These are phyloP conservation scores for Monosporascus sp. DNA, from an alignment of 2,329 filamentous ascomycete species.

Conservation along the genomic window DNA sequence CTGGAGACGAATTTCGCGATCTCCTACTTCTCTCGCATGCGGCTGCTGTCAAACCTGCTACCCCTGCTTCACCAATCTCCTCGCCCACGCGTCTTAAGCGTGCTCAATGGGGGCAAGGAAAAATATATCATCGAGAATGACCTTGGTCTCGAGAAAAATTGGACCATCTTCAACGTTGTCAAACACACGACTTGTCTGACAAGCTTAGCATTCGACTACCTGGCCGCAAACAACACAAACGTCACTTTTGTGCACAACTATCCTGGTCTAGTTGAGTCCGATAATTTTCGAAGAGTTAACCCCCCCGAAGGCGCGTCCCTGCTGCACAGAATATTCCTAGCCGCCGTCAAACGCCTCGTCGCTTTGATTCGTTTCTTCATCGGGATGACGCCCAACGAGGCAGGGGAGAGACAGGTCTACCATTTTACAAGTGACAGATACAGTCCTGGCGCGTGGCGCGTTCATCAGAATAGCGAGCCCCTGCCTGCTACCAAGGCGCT, in stretches of 20 bases:
- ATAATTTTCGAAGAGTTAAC: constrained; percentile 6
- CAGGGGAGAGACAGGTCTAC: constrained; percentile 24
- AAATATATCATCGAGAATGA: constrained; percentile 21
- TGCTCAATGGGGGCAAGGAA: constrained; percentile 27
- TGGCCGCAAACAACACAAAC: constrained; percentile 13
- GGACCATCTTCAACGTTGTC: constrained; percentile 12
- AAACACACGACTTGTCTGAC: constrained; percentile 23
- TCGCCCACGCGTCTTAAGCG: constrained; percentile 23
- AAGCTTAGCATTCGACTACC: constrained; percentile 24
- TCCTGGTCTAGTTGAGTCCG: constrained; percentile 24
- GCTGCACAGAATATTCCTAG: constrained; percentile 3
- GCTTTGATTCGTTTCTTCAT: constrained; percentile 11
- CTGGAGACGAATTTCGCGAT: constrained; percentile 23
- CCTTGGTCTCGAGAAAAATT: constrained; percentile 19
- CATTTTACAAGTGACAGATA: constrained; percentile 18
- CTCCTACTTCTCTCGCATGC: constrained; percentile 26
- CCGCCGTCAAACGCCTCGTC: constrained; percentile 5
- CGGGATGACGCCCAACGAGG: constrained; percentile 16
- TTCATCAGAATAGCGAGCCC: constrained; percentile 1
- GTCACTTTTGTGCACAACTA: constrained; percentile 25
- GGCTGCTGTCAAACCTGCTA: constrained; percentile 25
- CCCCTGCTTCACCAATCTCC: constrained; percentile 21
- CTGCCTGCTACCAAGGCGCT: constrained; percentile 1
- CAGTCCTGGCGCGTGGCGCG: constrained; percentile 2
- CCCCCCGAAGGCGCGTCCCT: not conserved